Evolutionary conservation across 108 stramenopile species (phyloP).

Genomic region (Tribonema minus): DNA sequence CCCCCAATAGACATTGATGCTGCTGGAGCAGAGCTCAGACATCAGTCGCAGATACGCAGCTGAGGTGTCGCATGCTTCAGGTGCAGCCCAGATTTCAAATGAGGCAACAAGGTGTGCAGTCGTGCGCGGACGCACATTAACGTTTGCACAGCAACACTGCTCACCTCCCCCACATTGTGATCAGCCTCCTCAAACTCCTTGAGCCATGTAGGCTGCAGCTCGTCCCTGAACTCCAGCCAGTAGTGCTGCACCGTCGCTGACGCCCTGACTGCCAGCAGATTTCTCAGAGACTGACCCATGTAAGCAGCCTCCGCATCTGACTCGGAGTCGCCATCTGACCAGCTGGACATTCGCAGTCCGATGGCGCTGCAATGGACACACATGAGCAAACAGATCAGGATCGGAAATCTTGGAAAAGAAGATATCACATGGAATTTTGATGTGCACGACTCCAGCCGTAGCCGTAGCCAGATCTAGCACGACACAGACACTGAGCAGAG

Average conservation of each 20-base stretch:
- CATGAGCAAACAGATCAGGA: too few relatives aligned
- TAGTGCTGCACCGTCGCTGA: slow-evolving; percentile 22
- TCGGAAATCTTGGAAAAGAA: too few relatives aligned
- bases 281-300: neutral
- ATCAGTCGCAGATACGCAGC: neutral
- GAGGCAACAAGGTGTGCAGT: neutral
- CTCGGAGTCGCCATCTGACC: too few relatives aligned
- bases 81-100: neutral
- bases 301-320: too few relatives aligned
- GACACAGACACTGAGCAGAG: too few relatives aligned
- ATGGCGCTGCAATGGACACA: too few relatives aligned
- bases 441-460: too few relatives aligned
- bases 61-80: neutral
- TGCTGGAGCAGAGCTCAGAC: neutral
- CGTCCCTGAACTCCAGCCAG: slow-evolving; percentile 39
- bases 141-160: neutral
- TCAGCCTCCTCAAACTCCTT: slow-evolving; percentile 14
- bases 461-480: too few relatives aligned
- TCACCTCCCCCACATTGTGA: slow-evolving; percentile 5
- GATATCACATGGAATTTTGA: too few relatives aligned
- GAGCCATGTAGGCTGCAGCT: slow-evolving; percentile 21
- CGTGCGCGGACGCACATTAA: neutral
- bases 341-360: too few relatives aligned
- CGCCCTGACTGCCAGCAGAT: slow-evolving; percentile 13
- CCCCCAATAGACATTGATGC: neutral